Evolutionary conservation across 73 alveolate species (phyloP).

Genomic region (Vitrella brassicaformis): DNA sequence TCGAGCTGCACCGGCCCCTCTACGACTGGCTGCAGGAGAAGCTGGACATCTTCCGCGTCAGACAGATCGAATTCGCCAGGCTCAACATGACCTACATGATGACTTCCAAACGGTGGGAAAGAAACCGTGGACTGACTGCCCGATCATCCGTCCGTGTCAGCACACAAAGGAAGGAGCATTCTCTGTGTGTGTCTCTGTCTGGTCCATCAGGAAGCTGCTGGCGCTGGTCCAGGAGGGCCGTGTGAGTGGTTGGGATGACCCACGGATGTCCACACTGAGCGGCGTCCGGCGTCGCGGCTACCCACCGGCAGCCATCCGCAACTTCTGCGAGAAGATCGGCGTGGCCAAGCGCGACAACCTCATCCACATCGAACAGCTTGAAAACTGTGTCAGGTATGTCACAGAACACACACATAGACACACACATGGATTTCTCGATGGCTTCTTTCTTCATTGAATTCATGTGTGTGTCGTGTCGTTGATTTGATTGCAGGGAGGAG

Average conservation of each 20-base stretch:
- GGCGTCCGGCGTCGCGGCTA: constrained; percentile 83
- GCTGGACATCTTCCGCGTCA: neutral
- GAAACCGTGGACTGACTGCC: too few species aligned
- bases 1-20: constrained; percentile 73
- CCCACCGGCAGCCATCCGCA: constrained; percentile 59
- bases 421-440: too few species aligned
- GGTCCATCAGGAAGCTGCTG: neutral
- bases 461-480: too few species aligned
- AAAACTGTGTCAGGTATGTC: neutral
- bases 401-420: too few species aligned
- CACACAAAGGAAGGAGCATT: too few species aligned
- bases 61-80: neutral
- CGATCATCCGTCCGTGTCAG: too few species aligned
- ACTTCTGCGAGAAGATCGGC: neutral
- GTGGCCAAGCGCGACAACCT: neutral
- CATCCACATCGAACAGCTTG: neutral
- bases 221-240: constrained; percentile 58
- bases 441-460: too few species aligned
- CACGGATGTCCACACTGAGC: constrained; percentile 82
- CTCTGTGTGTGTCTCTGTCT: too few species aligned
- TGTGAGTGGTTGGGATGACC: constrained; percentile 86
- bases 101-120: neutral
- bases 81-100: neutral
- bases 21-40: constrained; percentile 68
- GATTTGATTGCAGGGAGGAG: too few species aligned